A percentile compares a stretch with the other conserved stretches of the same genome.
Conservation (phyloP, 1,284 basidiomycete genomes). For the Xerocomus nothofagi region DNA sequence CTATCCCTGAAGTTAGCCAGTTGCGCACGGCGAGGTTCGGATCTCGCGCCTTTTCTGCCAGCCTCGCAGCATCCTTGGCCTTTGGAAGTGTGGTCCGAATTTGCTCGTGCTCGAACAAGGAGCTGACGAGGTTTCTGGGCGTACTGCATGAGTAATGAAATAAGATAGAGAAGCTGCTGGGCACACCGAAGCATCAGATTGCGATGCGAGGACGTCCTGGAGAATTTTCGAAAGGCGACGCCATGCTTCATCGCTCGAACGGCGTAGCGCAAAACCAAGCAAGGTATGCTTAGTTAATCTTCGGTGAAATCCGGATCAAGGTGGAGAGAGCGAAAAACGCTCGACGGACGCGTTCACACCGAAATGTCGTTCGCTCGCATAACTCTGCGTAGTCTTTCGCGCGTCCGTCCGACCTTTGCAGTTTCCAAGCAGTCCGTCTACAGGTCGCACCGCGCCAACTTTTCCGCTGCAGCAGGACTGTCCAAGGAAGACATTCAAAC, state of each 20-base stretch:
- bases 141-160: constrained; percentile 6
- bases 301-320: constrained; percentile 31
- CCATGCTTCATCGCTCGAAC: constrained; percentile 81
- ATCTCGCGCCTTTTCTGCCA: constrained; percentile 84
- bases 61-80: constrained; percentile 86
- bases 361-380: constrained; percentile 55
- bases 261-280: not conserved
- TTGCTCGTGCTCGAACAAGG: constrained; percentile 92
- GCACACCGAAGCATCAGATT: constrained; percentile 83
- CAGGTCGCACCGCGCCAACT: constrained; percentile 52
- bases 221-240: constrained; percentile 84
- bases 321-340: not conserved
- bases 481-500: constrained; percentile 76
- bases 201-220: constrained; percentile 82
- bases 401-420: constrained; percentile 38
- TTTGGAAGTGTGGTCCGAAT: constrained; percentile 97
- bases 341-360: constrained; percentile 21
- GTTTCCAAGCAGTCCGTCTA: constrained; percentile 34
- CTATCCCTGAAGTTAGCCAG: constrained; percentile 41
- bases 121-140: constrained; percentile 88
- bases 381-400: constrained; percentile 42
- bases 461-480: constrained; percentile 77
- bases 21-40: not conserved
- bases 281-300: constrained; percentile 4
- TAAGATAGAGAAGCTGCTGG: not conserved